Conservation (phyloP, 805 yeast species). For the Hanseniaspora osmophila region DNA sequence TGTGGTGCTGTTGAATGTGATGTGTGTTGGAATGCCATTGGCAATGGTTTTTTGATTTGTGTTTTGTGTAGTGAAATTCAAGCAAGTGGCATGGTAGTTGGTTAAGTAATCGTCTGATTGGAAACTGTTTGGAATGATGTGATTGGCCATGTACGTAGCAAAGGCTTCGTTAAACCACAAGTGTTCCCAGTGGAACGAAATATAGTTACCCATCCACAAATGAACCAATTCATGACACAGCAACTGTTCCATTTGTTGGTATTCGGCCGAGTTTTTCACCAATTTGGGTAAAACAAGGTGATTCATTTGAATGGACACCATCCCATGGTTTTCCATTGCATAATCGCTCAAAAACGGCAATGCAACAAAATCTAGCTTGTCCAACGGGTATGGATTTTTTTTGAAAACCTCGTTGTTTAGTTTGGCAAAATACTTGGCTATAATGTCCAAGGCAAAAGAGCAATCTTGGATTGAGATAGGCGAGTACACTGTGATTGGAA, state of each 20-base stretch:
- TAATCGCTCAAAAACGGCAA: conserved; percentile 62
- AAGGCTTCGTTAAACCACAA: conserved; percentile 69
- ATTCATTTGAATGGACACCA: conserved; percentile 44
- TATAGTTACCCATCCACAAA: conserved; percentile 65
- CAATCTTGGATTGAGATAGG: conserved; percentile 34
- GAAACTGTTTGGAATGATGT: conserved; percentile 13
- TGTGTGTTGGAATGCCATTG: not conserved
- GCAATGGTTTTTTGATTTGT: not conserved
- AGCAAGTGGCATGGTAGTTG: not conserved
- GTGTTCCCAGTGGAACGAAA: conserved; percentile 55
- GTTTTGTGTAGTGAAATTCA: not conserved
- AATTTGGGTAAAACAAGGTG: conserved; percentile 27
- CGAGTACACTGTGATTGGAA: conserved; percentile 43
- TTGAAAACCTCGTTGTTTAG: conserved; percentile 21
- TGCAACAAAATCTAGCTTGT: conserved; percentile 52
- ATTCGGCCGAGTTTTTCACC: conserved; percentile 12
- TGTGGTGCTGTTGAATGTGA: conserved; percentile 6
- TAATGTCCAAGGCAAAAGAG: conserved; percentile 34
- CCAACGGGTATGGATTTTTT: conserved; percentile 35
- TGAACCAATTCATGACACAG: conserved; percentile 63
- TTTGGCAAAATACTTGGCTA: conserved; percentile 33
- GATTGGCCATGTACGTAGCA: conserved; percentile 54
- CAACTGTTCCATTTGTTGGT: conserved; percentile 35
- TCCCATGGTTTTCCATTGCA: conserved; percentile 72
- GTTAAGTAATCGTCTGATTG: conserved; percentile 12